Conservation (phyloP, 2,329 filamentous ascomycete species). For the Fragosphaeria purpurea region DNA sequence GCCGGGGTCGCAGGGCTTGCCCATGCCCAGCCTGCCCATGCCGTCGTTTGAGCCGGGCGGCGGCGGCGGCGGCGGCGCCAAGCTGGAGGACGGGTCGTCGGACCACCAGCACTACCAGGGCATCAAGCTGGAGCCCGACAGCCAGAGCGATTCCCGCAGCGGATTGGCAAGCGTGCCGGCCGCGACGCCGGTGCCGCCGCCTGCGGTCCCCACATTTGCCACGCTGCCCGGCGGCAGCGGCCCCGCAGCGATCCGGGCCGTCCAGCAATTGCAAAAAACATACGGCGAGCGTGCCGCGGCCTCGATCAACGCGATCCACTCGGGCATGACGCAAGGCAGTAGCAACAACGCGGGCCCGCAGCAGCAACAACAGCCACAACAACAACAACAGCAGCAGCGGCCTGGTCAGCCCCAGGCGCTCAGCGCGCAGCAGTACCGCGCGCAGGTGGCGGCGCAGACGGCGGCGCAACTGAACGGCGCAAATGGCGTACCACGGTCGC, state of each 20-base stretch:
- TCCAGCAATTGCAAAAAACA: constrained; percentile 45
- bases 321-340: constrained; percentile 22
- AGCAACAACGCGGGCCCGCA: constrained; percentile 12
- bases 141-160: not conserved
- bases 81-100: constrained; percentile 2
- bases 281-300: constrained; percentile 56
- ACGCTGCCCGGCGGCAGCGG: constrained; percentile 16
- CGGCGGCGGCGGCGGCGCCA: not conserved
- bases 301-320: constrained; percentile 54
- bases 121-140: constrained; percentile 12
- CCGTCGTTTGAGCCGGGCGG: constrained; percentile 6
- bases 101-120: too few species aligned
- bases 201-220: constrained; percentile 23
- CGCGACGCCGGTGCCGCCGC: not conserved
- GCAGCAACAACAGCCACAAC: too few species aligned
- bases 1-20: constrained; percentile 17
- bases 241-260: constrained; percentile 44
- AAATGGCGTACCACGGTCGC: constrained; percentile 34
- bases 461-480: constrained; percentile 33
- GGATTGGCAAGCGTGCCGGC: not conserved
- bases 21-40: constrained; percentile 20
- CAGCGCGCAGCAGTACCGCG: constrained; percentile 24
- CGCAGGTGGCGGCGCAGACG: constrained; percentile 22
- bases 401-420: not conserved
- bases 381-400: constrained; percentile 18